A percentile compares a stretch with the other conserved stretches of the same genome.
phyloP scores from a whole-genome alignment of 257 asterid genomes.

The Linaria vulgaris region DNA sequence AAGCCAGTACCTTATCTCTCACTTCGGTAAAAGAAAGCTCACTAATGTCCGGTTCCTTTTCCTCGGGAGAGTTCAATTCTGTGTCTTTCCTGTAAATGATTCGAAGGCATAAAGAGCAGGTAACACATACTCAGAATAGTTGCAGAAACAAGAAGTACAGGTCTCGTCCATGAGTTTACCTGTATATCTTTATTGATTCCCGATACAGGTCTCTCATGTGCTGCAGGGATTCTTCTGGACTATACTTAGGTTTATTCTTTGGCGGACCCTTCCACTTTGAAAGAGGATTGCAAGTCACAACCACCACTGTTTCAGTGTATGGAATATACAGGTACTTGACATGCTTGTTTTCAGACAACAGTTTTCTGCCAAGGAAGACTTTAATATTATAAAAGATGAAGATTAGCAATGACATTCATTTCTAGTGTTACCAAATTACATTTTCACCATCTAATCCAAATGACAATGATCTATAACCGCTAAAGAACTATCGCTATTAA shows the following conservation, averaged over 20 bases:
- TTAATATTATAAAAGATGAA: constrained; percentile 12
- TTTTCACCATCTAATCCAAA: background rate
- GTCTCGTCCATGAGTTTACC: constrained; percentile 54
- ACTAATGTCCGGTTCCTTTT: constrained; percentile 51
- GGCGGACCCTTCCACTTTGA: constrained; percentile 76
- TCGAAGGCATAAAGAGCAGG: no score
- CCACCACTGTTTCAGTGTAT: constrained; percentile 84
- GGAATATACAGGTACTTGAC: constrained; percentile 89
- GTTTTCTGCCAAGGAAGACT: constrained; percentile 54
- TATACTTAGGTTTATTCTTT: constrained; percentile 66
- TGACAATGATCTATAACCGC: background rate
- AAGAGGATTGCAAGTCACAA: constrained; percentile 86
- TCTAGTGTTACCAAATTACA: background rate
- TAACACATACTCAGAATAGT: background rate
- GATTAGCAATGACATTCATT: constrained; percentile 10
- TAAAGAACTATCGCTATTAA: background rate
- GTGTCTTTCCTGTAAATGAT: constrained; percentile 48
- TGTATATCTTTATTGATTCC: constrained; percentile 60
- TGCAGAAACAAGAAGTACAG: constrained; percentile 15
- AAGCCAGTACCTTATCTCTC: constrained; percentile 79
- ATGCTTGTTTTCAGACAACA: constrained; percentile 87
- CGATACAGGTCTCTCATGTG: constrained; percentile 68
- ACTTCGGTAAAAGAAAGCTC: constrained; percentile 82
- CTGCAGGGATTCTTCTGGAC: constrained; percentile 73
- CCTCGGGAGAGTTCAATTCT: constrained; percentile 35